These are phyloP conservation scores for Themeda triandra DNA, from an alignment of 176 grass and related monocot species.

Conservation along the genomic window DNA sequence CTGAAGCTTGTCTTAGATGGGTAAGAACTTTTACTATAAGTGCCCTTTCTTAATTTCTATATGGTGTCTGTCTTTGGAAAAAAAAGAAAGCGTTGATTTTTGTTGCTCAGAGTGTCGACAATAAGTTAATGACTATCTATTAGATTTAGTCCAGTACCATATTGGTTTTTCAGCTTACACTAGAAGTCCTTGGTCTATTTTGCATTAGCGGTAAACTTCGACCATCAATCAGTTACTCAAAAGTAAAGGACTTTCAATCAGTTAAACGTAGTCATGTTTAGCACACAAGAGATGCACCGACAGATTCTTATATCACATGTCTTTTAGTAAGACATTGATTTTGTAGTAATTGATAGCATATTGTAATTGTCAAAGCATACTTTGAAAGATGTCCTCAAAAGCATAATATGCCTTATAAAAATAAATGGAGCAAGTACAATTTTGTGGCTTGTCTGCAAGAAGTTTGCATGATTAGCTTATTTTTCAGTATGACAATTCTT, in stretches of 20 bases:
- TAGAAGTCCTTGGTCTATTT: not conserved
- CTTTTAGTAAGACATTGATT: not conserved
- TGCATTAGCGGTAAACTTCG: not conserved
- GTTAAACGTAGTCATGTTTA: not conserved
- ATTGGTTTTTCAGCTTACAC: not conserved
- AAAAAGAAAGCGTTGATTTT: not conserved
- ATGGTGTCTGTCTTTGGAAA: not conserved
- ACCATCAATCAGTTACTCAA: not conserved
- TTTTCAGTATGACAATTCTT: not conserved
- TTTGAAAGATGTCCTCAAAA: not conserved
- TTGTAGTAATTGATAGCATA: not conserved
- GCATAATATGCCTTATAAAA: not conserved
- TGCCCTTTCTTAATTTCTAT: not conserved
- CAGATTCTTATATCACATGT: not conserved
- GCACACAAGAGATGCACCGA: not conserved
- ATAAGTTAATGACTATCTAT: not conserved
- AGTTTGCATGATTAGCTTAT: not conserved
- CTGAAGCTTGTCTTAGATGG: slow-evolving; percentile 93
- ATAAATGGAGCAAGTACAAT: not conserved
- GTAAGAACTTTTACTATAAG: slow-evolving; percentile 56
- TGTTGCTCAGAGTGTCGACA: not conserved
- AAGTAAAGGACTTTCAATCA: not conserved
- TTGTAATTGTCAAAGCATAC: not conserved
- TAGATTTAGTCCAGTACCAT: not conserved
- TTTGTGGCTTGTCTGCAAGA: not conserved